Evolutionary conservation across 2,329 filamentous ascomycete species (phyloP), one percentile per base, ranked within the genome.

Genomic region (Dactylella cylindrospora): DNA sequence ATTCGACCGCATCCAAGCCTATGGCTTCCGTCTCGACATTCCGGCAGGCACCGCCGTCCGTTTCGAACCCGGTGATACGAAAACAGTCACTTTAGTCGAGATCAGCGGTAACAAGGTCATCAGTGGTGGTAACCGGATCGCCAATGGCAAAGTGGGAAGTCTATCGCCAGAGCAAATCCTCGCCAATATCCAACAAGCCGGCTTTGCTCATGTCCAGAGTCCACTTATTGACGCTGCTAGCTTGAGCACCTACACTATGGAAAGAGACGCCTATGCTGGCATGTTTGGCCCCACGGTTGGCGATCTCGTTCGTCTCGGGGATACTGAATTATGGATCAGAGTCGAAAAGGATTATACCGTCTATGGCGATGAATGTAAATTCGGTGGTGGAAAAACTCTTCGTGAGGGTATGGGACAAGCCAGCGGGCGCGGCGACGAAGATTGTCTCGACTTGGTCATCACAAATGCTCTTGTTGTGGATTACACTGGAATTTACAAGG

Each of bases 381-480:
- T 97, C 73, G 91, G 91, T 12, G 91, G 91, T 36, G 91, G 91
- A 39, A 97, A 97, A 78, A 93, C 89, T 29, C 75, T 97, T 57
- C 81, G 91, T 64, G 91, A 97, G 72, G 91, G 91, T 25, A 97
- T 97, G 90, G 91, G 90, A 2, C 90, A 96, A 75, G 88, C 90
- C 3, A 85, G 84, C 19, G 90, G 88, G 3, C 79, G 88, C 35
- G 74, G 80, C 0, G 85, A 91, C 68, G 76, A 78, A 2, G 83
- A 90, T 19, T 83, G 82, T 19, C 75, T 96, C 57, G 91, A 97
- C 71, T 80, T 91, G 39, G 88, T 95, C 19, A 82, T 97, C 60
- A 88, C 84, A 1, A 97, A 96, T 69, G 91, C 90, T 3, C 75
- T 97, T 66, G 85, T 97, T 29, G 79, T 97, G 15, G 91, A 97